Conservation (phyloP, 257 asterid species). For the Buddleja alternifolia region DNA sequence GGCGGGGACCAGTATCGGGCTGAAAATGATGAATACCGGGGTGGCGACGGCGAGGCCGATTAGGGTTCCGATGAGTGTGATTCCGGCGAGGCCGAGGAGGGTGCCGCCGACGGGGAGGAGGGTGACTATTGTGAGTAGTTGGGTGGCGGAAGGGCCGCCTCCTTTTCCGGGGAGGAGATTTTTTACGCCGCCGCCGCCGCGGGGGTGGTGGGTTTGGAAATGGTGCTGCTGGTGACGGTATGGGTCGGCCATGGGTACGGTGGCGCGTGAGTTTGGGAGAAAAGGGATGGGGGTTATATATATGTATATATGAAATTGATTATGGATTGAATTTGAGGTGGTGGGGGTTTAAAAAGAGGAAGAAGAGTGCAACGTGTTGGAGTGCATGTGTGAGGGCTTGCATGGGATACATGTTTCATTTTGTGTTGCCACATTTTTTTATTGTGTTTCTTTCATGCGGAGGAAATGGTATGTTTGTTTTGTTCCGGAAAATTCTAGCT, state of each 20-base stretch:
- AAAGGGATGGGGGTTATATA: too few relatives aligned
- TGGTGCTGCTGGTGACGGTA: slow-evolving; percentile 51
- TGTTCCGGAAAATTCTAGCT: too few relatives aligned
- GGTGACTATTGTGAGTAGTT: slow-evolving; percentile 50
- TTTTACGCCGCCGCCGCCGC: slow-evolving; percentile 35
- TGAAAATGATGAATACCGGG: slow-evolving; percentile 58
- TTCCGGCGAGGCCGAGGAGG: slow-evolving; percentile 53
- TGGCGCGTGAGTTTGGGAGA: slow-evolving; percentile 3
- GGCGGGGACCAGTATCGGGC: slow-evolving; percentile 70
- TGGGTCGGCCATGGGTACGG: slow-evolving; percentile 35
- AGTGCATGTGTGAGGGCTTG: slow-evolving; percentile 47
- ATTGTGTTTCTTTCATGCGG: not conserved
- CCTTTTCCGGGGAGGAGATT: slow-evolving; percentile 36
- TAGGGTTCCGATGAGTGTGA: slow-evolving; percentile 49
- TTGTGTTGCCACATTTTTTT: slow-evolving; percentile 14
- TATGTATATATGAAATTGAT: not conserved
- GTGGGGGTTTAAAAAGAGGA: slow-evolving; percentile 28
- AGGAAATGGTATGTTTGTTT: not conserved
- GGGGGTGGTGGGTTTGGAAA: slow-evolving; percentile 39
- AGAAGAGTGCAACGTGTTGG: slow-evolving; percentile 50
- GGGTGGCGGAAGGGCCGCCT: slow-evolving; percentile 51
- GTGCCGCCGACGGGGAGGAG: slow-evolving; percentile 63
- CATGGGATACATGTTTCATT: slow-evolving; percentile 54
- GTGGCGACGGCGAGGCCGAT: slow-evolving; percentile 52
- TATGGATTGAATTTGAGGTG: not conserved